Evolutionary conservation across 192 early-diverging fungal species (phyloP), one percentile per base, ranked within the genome.

Genomic region (Coemansia sp.): DNA sequence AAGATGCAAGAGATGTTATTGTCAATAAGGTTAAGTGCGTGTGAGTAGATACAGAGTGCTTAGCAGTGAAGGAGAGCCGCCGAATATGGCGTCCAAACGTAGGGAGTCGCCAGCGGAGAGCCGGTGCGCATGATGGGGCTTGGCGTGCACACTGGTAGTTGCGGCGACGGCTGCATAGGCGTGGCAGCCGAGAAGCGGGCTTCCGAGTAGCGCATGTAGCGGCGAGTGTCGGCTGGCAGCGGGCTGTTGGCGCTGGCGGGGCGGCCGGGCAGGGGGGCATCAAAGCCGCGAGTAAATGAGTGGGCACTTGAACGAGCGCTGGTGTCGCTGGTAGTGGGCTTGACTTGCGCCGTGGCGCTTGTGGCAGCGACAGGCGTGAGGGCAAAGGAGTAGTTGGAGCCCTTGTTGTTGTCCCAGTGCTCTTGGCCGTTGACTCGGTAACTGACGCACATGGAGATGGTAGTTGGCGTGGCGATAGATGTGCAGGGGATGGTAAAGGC

Each of bases 371-470:
- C 19, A 24, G 41, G 20, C 0, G 29, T 22, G 27, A 84, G 40
- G 42, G 67, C 79, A 60, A 93, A 84, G 62, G 86, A 76, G 85
- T 95, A 95, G 84, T 98, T 96, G 53, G 77, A 74, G 46, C 92
- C 91, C 47, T 76, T 72, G 87, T 98, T 97, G 77, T 96, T 98
- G 85, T 98, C 96, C 96, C 96, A 98, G 76, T 86, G 87, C 70
- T 92, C 90, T 20, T 84, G 79, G 40, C 87, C 89, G 60, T 78
- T 74, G 35, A 95, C 93, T 8, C 74, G 74, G 65, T 94, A 96
- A 31, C 85, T 70, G 5, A 92, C 82, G 14, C 88, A 89, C 62
- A 92, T 74, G 58, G 84, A 87, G 45, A 91, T 76, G 7, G 77
- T 80, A 31, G 45, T 70, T 8, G 53, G 60, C 11, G 32, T 2